Evolutionary conservation across 768 basidiomycete species (phyloP), one percentile per base, ranked within the genome.

Genomic region (Wakefieldia striispora): DNA sequence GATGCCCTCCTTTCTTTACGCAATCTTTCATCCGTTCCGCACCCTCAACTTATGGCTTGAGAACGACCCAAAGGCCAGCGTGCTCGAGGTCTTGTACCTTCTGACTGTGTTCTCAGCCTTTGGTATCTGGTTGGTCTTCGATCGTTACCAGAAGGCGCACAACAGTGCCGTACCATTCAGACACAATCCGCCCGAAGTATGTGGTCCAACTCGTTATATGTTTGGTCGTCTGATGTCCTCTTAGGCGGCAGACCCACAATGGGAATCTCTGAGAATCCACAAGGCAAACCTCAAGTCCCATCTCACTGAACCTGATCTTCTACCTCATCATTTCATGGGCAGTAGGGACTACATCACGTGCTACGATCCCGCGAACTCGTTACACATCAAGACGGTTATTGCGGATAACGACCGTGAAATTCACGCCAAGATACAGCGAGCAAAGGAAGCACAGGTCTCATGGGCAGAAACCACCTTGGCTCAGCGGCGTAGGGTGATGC

Each of bases 291-390:
- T 93, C 38, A 74, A 77, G 52, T 84, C 88, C 4, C 92, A 95
- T 65, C 65, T 78, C 35, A 70, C 72, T 7, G 74, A 81, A 53
- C 66, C 72, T 2, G 75, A 76, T 10, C 72, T 93, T 27, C 70
- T 78, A 33, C 82, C 85, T 3, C 62, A 74, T 1, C 61, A 76
- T 38, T 63, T 68, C 12, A 64, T 77, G 26, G 64, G 71, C 1
- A 75, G 74, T 35, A 73, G 80, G 40, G 75, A 82, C 36, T 92
- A 88, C 62, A 87, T 97, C 51, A 98, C 95, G 2, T 85, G 86
- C 64, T 98, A 82, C 59, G 95, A 97, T 67, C 95, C 95, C 13
- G 84, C 93, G 4, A 95, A 90, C 13, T 85, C 84, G 19, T 75
- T 88, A 35, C 92, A 95, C 59, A 75, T 97, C 43, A 80, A 73